These are phyloP conservation scores for Friedmanniomyces simplex DNA, from an alignment of 495 filamentous ascomycete genomes.

Conservation along the genomic window DNA sequence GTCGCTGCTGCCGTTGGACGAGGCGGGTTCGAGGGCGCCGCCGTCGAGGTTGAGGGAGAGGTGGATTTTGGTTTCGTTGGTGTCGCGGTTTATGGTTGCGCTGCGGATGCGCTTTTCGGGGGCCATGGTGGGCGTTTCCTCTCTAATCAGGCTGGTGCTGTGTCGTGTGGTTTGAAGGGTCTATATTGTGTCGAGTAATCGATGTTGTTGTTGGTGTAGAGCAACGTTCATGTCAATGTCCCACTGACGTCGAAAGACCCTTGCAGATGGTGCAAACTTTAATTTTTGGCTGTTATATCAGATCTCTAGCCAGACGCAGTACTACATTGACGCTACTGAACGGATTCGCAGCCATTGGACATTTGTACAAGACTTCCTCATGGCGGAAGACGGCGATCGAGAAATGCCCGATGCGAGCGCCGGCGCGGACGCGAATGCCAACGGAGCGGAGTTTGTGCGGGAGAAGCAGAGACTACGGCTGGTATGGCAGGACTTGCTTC, in stretches of 20 bases:
- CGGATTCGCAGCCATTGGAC: no score
- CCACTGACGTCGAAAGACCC: background rate
- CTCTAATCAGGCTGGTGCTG: no score
- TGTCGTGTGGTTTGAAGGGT: background rate
- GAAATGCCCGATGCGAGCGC: constrained; percentile 12
- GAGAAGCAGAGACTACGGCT: constrained; percentile 22
- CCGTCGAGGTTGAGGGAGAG: constrained; percentile 88
- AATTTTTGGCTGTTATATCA: background rate
- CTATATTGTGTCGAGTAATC: background rate
- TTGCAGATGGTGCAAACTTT: background rate
- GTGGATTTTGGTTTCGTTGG: constrained; percentile 94
- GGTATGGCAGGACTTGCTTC: constrained; percentile 1
- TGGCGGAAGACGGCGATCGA: constrained; percentile 10
- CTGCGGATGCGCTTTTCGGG: constrained; percentile 41
- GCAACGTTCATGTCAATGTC: no score
- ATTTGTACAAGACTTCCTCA: no score
- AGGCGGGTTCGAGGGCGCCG: constrained; percentile 47
- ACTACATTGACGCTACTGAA: no score
- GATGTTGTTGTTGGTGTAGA: no score
- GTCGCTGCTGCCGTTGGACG: background rate
- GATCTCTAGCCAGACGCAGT: background rate
- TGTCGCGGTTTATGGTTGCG: constrained; percentile 68
- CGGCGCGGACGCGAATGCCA: constrained; percentile 16
- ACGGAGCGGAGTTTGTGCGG: constrained; percentile 5
- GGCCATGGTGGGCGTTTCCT: constrained; percentile 9